These are phyloP conservation scores for Centaurea solstitialis DNA, from an alignment of 129 eudicot genomes.

Conservation along the genomic window DNA sequence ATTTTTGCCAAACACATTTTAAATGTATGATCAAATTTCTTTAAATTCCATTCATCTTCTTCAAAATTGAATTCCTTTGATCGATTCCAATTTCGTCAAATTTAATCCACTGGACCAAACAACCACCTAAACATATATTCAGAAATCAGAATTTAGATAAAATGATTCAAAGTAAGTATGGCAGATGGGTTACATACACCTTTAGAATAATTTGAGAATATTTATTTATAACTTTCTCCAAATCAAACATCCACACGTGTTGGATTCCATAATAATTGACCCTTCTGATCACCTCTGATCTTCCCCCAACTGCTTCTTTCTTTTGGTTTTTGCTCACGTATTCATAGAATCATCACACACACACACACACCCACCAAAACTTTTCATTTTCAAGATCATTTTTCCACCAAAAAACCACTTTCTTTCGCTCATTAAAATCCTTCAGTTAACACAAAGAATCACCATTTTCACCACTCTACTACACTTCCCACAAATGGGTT, in stretches of 20 bases:
- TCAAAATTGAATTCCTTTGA: too few relatives aligned
- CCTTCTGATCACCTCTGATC: conserved; percentile 34
- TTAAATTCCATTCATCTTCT: too few relatives aligned
- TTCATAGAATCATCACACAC: conserved; percentile 13
- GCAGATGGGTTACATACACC: too few relatives aligned
- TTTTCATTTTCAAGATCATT: conserved; percentile 21
- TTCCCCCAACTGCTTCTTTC: conserved; percentile 28
- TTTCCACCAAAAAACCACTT: conserved; percentile 12
- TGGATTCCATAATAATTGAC: conserved; percentile 39
- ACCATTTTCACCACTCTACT: background rate
- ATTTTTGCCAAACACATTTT: too few relatives aligned
- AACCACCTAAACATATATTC: too few relatives aligned
- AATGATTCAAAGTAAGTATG: too few relatives aligned
- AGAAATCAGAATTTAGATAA: too few relatives aligned
- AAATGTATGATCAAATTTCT: too few relatives aligned
- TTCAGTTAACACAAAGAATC: conserved; percentile 34
- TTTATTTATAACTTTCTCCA: background rate
- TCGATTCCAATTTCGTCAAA: too few relatives aligned
- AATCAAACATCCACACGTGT: conserved; percentile 42
- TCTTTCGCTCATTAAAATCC: conserved; percentile 26
- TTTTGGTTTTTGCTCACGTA: conserved; percentile 23
- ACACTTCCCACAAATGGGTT: conserved; percentile 50
- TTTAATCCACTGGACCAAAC: too few relatives aligned
- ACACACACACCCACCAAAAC: conserved; percentile 9
- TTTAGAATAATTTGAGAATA: conserved; percentile 1